phyloP scores from a whole-genome alignment of 129 eudicot species.

The Cynara cardunculus region DNA sequence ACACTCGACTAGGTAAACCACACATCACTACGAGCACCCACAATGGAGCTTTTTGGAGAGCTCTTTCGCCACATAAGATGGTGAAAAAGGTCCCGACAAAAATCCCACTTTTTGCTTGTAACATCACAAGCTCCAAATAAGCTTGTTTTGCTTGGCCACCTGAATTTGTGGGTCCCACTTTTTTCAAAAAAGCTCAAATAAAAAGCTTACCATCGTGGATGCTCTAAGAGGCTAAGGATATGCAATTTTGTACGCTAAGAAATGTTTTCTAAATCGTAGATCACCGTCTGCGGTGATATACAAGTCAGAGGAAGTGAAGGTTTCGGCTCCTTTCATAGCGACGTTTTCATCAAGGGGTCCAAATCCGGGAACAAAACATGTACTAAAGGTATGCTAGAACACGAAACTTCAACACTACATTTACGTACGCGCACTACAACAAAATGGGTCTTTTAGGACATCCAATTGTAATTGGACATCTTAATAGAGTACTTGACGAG shows the following conservation, averaged over 20 bases:
- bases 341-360: constrained; percentile 98
- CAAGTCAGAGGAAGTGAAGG: constrained; percentile 59
- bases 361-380: constrained; percentile 59
- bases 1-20: constrained; percentile 51
- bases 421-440: neutral
- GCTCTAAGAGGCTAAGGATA: neutral
- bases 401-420: neutral
- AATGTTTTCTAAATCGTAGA: constrained; percentile 34
- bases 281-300: constrained; percentile 71
- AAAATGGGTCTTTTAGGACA: too few species aligned
- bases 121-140: too few species aligned
- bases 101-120: neutral
- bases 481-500: too few species aligned
- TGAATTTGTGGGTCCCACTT: neutral
- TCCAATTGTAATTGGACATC: too few species aligned
- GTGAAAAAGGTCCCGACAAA: neutral
- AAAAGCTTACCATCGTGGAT: neutral
- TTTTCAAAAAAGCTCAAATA: neutral
- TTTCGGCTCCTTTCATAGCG: constrained; percentile 70
- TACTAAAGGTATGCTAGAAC: constrained; percentile 60
- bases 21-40: neutral
- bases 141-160: neutral
- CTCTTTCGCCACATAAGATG: neutral
- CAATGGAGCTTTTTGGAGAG: neutral
- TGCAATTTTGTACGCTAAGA: neutral